Evolutionary conservation across 768 basidiomycete species (phyloP).

Genomic region (Candolleomyces aberdarensis): DNA sequence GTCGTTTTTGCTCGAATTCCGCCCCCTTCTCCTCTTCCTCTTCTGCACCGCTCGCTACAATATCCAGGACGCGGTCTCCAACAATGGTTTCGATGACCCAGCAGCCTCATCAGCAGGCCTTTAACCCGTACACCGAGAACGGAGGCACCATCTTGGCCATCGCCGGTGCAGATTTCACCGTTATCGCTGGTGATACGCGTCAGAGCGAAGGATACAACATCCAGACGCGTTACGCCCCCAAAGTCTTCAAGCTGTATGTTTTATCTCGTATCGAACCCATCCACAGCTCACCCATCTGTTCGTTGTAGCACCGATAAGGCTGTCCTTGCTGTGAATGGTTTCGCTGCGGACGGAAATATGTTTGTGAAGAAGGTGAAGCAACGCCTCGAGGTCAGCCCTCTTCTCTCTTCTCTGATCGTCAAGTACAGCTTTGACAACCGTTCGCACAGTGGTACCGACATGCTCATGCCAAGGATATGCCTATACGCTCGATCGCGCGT

Average conservation of each 20-base stretch:
- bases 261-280: not conserved
- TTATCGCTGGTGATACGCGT: conserved; percentile 95
- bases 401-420: conserved; percentile 1
- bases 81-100: conserved; percentile 32
- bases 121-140: conserved; percentile 90
- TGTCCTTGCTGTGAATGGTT: conserved; percentile 94
- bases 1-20: not conserved
- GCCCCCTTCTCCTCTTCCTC: not conserved
- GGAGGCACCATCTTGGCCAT: conserved; percentile 97
- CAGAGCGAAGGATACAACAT: conserved; percentile 98
- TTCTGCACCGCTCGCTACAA: not conserved
- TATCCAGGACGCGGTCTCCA: not conserved
- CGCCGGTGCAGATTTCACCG: conserved; percentile 88
- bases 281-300: conserved; percentile 2
- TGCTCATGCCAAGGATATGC: conserved; percentile 96
- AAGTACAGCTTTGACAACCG: not conserved
- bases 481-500: conserved; percentile 94
- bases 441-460: conserved; percentile 87
- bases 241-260: conserved; percentile 88
- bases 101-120: conserved; percentile 53
- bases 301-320: conserved; percentile 79
- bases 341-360: conserved; percentile 96
- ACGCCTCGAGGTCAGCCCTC: conserved; percentile 77
- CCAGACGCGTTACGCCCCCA: conserved; percentile 95
- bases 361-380: conserved; percentile 97